phyloP scores from a whole-genome alignment of 331 rosid species.

The Acacia pycnantha region DNA sequence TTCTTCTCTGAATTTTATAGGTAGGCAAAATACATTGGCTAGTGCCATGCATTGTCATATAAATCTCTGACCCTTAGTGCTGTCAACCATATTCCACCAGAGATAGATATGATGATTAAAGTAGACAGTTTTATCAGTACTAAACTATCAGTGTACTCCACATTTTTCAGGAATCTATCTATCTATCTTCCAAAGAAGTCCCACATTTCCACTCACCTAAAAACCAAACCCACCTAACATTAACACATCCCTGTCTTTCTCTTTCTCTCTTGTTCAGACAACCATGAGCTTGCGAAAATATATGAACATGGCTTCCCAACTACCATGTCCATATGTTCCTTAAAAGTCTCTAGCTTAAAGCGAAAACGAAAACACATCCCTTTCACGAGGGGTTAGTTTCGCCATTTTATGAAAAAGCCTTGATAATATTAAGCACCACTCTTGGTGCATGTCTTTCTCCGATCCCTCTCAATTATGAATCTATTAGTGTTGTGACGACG shows the following conservation, averaged over 20 bases:
- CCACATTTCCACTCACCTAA: slow-evolving; percentile 16
- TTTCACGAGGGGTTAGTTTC: slow-evolving; percentile 50
- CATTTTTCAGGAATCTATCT: slow-evolving; percentile 11
- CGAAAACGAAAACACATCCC: slow-evolving; percentile 41
- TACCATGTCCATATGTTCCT: slow-evolving; percentile 50
- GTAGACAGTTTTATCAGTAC: slow-evolving; percentile 24
- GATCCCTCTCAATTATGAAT: slow-evolving; percentile 38
- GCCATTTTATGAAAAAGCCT: slow-evolving; percentile 48
- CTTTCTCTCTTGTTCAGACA: slow-evolving; percentile 19
- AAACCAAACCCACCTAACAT: slow-evolving; percentile 38
- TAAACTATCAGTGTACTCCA: slow-evolving; percentile 14
- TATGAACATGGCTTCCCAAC: slow-evolving; percentile 38
- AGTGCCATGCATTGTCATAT: slow-evolving; percentile 5
- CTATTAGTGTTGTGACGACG: slow-evolving; percentile 18
- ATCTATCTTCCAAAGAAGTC: not conserved
- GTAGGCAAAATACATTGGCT: not conserved
- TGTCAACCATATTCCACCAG: not conserved
- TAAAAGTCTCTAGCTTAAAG: slow-evolving; percentile 32
- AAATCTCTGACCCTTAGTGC: slow-evolving; percentile 23
- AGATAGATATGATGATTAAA: slow-evolving; percentile 11
- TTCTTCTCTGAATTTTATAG: slow-evolving; percentile 18
- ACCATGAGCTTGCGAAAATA: slow-evolving; percentile 30
- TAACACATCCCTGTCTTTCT: not conserved
- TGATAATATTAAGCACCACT: slow-evolving; percentile 5
- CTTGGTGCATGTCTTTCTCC: slow-evolving; percentile 29